Conservation (phyloP, 2,329 filamentous ascomycete species). For the Paramyrothecium sp. region DNA sequence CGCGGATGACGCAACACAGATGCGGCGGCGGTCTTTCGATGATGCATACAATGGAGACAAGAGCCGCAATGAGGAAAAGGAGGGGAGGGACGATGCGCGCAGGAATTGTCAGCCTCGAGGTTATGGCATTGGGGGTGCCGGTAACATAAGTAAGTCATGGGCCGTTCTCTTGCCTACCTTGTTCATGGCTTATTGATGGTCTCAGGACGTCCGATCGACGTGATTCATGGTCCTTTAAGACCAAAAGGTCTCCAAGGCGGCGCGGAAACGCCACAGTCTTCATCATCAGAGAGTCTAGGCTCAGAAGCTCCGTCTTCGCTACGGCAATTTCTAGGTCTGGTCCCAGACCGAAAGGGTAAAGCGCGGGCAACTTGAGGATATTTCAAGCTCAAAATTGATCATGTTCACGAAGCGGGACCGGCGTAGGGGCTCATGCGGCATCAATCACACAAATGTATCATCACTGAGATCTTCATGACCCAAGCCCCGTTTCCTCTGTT, state of each 20-base stretch:
- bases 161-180: neutral
- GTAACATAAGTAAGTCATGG: slow-evolving; percentile 33
- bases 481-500: too few relatives aligned
- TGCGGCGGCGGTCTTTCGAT: slow-evolving; percentile 8
- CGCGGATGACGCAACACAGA: neutral
- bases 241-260: neutral
- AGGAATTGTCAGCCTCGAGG: slow-evolving; percentile 30
- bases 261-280: too few relatives aligned
- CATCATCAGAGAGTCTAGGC: too few relatives aligned
- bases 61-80: slow-evolving; percentile 16
- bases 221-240: slow-evolving; percentile 14
- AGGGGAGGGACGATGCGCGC: slow-evolving; percentile 22
- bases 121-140: slow-evolving; percentile 37
- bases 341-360: too few relatives aligned
- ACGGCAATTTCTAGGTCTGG: too few relatives aligned
- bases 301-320: too few relatives aligned
- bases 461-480: too few relatives aligned
- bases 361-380: too few relatives aligned
- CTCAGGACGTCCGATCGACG: slow-evolving; percentile 19
- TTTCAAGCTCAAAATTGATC: too few relatives aligned
- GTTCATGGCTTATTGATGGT: slow-evolving; percentile 1
- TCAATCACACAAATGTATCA: too few relatives aligned
- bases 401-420: too few relatives aligned
- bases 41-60: slow-evolving; percentile 6
- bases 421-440: too few relatives aligned